A percentile compares a stretch with the other conserved stretches of the same genome.
These are phyloP conservation scores for Hypoxylon fuscum DNA, from an alignment of 495 filamentous ascomycete genomes.

Conservation along the genomic window DNA sequence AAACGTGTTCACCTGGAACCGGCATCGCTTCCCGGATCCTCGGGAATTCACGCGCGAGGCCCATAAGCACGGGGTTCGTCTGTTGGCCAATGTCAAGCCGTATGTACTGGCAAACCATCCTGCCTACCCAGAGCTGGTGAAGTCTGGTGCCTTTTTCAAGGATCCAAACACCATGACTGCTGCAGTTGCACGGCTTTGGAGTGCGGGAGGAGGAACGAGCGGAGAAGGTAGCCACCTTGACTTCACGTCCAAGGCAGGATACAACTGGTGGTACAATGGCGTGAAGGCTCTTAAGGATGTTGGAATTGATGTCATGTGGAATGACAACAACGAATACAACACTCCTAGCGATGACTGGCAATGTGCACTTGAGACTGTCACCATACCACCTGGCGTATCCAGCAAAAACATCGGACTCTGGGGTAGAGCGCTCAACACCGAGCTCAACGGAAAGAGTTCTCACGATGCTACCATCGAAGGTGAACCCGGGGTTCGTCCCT, in stretches of 20 bases:
- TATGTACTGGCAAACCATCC: conserved; percentile 73
- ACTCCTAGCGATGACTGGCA: conserved; percentile 71
- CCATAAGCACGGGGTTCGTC: conserved; percentile 68
- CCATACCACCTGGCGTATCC: conserved; percentile 44
- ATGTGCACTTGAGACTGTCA: conserved; percentile 59
- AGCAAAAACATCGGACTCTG: conserved; percentile 64
- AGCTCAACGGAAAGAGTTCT: conserved; percentile 71
- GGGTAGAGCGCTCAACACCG: conserved; percentile 71
- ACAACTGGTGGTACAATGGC: conserved; percentile 74
- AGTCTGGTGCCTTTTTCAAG: conserved; percentile 66
- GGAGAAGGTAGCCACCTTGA: conserved; percentile 75
- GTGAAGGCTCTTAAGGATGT: conserved; percentile 65
- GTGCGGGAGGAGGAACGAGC: conserved; percentile 71
- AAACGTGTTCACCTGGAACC: conserved; percentile 78
- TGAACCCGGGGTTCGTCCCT: conserved; percentile 65
- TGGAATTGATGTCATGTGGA: conserved; percentile 78
- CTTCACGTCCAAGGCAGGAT: conserved; percentile 70
- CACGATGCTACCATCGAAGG: conserved; percentile 67
- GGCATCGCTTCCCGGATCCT: conserved; percentile 70
- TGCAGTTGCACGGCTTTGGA: conserved; percentile 71
- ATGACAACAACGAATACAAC: conserved; percentile 80
- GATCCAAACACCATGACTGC: conserved; percentile 62
- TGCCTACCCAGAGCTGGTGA: conserved; percentile 64
- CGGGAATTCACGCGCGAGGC: conserved; percentile 66
- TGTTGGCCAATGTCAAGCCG: conserved; percentile 76